These are phyloP conservation scores for Lanmaoa rubissima DNA, from an alignment of 768 basidiomycete species.

Conservation along the genomic window DNA sequence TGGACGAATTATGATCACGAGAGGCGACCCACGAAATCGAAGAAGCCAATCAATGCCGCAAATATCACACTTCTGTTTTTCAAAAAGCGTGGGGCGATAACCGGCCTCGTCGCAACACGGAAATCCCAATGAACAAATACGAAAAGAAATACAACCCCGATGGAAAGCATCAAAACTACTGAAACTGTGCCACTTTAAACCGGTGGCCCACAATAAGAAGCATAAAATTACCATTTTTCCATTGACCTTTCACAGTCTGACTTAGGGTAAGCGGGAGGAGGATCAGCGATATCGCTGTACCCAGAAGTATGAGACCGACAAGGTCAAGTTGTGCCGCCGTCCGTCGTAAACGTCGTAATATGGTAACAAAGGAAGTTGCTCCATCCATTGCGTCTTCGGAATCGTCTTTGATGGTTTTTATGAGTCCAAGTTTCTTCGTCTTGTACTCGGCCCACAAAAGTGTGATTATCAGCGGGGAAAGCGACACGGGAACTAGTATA, in stretches of 20 bases:
- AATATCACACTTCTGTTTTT: conserved; percentile 57
- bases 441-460: conserved; percentile 55
- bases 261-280: conserved; percentile 56
- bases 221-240: conserved; percentile 42
- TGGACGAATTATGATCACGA: neutral
- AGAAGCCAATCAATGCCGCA: conserved; percentile 58
- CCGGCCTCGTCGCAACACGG: conserved; percentile 52
- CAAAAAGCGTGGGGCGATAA: conserved; percentile 60
- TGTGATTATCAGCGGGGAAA: conserved; percentile 51
- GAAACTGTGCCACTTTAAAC: conserved; percentile 35
- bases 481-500: conserved; percentile 50
- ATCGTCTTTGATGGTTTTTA: conserved; percentile 10
- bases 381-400: neutral
- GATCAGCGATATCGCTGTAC: conserved; percentile 47
- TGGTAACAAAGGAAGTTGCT: neutral
- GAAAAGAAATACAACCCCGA: conserved; percentile 45
- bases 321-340: conserved; percentile 42
- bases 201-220: neutral
- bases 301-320: conserved; percentile 51
- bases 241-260: conserved; percentile 37
- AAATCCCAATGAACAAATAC: conserved; percentile 47
- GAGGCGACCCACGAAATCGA: conserved; percentile 48
- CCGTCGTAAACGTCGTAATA: conserved; percentile 13
- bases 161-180: conserved; percentile 50
- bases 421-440: conserved; percentile 39